Percentiles rank a stretch among this genome's conserved stretches.
Evolutionary conservation across 805 yeast genomes (phyloP).

Genomic region (Kluyveromyces aestuarii): DNA sequence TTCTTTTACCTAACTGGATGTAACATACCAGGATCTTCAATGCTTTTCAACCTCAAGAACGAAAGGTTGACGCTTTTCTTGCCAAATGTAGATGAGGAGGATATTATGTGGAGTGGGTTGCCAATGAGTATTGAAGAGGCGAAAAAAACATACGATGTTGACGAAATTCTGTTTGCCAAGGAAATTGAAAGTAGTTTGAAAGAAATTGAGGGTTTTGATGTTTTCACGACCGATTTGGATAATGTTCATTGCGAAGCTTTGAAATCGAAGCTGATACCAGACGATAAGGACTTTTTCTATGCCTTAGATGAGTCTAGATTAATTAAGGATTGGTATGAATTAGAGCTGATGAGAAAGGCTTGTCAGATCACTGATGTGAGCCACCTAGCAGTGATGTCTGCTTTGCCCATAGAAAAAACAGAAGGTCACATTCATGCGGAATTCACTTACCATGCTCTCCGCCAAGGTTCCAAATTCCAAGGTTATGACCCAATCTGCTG

Average conservation of each 20-base stretch:
- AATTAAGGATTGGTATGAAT: conserved; percentile 77
- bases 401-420: conserved; percentile 74
- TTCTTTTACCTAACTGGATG: conserved; percentile 83
- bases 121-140: conserved; percentile 70
- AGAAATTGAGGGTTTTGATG: conserved; percentile 19
- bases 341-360: conserved; percentile 70
- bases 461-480: conserved; percentile 86
- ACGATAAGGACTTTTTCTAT: conserved; percentile 43
- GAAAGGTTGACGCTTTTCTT: conserved; percentile 64
- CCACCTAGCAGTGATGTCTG: conserved; percentile 88
- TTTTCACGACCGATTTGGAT: conserved; percentile 48
- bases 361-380: conserved; percentile 78
- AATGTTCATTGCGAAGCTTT: conserved; percentile 32
- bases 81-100: conserved; percentile 80
- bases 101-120: conserved; percentile 93
- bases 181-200: conserved; percentile 36
- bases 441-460: conserved; percentile 82
- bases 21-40: conserved; percentile 66
- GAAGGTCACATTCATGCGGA: conserved; percentile 96
- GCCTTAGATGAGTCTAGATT: conserved; percentile 84
- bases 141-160: conserved; percentile 59
- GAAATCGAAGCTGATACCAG: conserved; percentile 32
- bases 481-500: conserved; percentile 96
- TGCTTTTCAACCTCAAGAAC: conserved; percentile 43
- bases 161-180: conserved; percentile 59